Evolutionary conservation across 202 grass and related monocot genomes (phyloP).

Genomic region (Hordeum pubiflorum): DNA sequence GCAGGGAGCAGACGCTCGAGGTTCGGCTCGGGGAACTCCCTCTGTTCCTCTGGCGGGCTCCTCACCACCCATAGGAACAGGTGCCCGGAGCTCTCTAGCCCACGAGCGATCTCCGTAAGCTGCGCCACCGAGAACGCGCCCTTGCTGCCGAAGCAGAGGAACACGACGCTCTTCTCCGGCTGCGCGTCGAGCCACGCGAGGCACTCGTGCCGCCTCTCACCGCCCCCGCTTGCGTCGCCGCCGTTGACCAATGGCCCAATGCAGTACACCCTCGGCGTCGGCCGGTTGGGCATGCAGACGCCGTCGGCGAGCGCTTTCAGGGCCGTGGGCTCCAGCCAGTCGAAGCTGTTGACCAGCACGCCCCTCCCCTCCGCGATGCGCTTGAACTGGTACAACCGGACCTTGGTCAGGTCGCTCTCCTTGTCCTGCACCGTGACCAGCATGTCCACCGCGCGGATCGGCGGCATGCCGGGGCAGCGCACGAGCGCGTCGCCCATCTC

Average conservation of each 20-base stretch:
- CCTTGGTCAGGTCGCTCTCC: conserved; percentile 9
- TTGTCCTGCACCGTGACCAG: neutral
- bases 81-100: conserved; percentile 50
- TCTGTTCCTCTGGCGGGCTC: conserved; percentile 13
- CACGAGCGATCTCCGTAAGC: conserved; percentile 36
- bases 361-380: conserved; percentile 32
- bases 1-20: too few species aligned
- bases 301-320: conserved; percentile 23
- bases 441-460: conserved; percentile 39
- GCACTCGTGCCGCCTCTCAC: conserved; percentile 13
- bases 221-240: neutral
- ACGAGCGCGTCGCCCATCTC: conserved; percentile 33
- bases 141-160: conserved; percentile 66
- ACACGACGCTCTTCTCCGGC: conserved; percentile 45
- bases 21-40: too few species aligned
- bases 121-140: conserved; percentile 38
- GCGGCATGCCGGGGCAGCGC: conserved; percentile 29
- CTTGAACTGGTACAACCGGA: conserved; percentile 19
- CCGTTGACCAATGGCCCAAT: conserved; percentile 38
- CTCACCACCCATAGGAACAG: conserved; percentile 60
- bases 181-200: too few species aligned
- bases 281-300: conserved; percentile 27
- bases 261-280: conserved; percentile 29
- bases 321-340: conserved; percentile 32
- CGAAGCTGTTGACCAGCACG: conserved; percentile 45